A percentile compares a stretch with the other conserved stretches of the same genome.
Evolutionary conservation across 2,329 filamentous ascomycete species (phyloP).

Genomic region (Fusarium sarcochroum): DNA sequence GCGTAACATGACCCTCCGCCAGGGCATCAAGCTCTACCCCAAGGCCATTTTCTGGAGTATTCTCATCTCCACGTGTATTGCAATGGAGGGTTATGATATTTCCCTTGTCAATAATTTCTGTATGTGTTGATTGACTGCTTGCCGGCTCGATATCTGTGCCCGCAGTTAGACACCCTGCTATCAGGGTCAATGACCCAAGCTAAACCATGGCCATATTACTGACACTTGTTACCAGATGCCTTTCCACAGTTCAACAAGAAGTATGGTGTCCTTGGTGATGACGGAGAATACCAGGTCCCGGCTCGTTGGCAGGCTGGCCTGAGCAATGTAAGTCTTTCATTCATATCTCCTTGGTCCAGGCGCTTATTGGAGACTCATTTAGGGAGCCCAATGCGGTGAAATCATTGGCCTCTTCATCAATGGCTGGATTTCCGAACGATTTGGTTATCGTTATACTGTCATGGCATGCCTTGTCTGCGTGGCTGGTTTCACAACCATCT

Average conservation of each 20-base stretch:
- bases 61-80: conserved; percentile 44
- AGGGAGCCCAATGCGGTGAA: conserved; percentile 71
- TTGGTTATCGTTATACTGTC: conserved; percentile 76
- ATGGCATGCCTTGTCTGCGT: conserved; percentile 69
- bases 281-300: conserved; percentile 68
- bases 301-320: conserved; percentile 74
- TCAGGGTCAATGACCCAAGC: neutral
- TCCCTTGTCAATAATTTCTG: conserved; percentile 45
- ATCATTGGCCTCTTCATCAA: conserved; percentile 77
- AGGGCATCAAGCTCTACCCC: conserved; percentile 44
- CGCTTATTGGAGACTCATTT: conserved; percentile 42
- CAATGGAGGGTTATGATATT: conserved; percentile 45
- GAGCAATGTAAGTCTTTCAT: conserved; percentile 61
- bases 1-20: conserved; percentile 42
- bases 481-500: conserved; percentile 71
- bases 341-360: neutral
- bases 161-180: conserved; percentile 1
- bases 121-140: conserved; percentile 17
- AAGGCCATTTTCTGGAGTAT: conserved; percentile 44
- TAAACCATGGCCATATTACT: conserved; percentile 13
- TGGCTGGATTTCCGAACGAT: conserved; percentile 75
- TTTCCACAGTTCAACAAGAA: conserved; percentile 71
- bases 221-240: conserved; percentile 56
- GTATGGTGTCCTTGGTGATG: conserved; percentile 64
- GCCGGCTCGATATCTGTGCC: neutral